Percentiles rank a stretch among this genome's conserved stretches.
Conservation (phyloP, 371 early-diverging fungal genomes). For the Umbelopsis sp. region DNA sequence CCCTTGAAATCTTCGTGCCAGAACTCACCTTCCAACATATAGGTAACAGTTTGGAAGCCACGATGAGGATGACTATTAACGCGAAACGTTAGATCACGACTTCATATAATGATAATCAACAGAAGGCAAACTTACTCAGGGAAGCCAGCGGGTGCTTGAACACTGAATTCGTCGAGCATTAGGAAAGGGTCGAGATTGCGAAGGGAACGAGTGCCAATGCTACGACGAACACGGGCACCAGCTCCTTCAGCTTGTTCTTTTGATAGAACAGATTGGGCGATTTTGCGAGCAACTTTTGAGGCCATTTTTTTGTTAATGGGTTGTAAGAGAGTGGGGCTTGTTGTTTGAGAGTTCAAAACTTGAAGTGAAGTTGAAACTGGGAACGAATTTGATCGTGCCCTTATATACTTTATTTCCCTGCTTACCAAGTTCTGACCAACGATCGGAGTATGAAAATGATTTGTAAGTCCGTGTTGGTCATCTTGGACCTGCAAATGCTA, state of each 20-base stretch:
- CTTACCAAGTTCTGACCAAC: too few relatives aligned
- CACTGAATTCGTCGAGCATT: conserved; percentile 79
- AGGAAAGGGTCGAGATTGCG: conserved; percentile 83
- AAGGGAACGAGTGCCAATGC: conserved; percentile 67
- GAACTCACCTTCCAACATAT: conserved; percentile 74
- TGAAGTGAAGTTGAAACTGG: too few relatives aligned
- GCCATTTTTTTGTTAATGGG: conserved; percentile 5
- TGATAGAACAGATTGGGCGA: conserved; percentile 34
- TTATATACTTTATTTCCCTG: too few relatives aligned
- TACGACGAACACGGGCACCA: conserved; percentile 71
- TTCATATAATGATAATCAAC: too few relatives aligned
- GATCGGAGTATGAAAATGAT: too few relatives aligned
- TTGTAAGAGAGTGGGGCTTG: conserved; percentile 2
- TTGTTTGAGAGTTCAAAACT: too few relatives aligned
- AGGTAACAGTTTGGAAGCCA: conserved; percentile 84
- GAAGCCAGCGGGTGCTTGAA: conserved; percentile 20
- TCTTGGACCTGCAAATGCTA: too few relatives aligned
- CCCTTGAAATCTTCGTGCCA: conserved; percentile 85
- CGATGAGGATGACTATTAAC: conserved; percentile 70
- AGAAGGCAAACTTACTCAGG: too few relatives aligned
- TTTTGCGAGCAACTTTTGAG: conserved; percentile 26
- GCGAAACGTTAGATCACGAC: conserved; percentile 14
- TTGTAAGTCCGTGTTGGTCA: too few relatives aligned
- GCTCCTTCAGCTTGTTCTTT: conserved; percentile 53
- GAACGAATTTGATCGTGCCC: too few relatives aligned